Conservation (phyloP, 2,329 filamentous ascomycete genomes). For the Aspergillus clavatus region DNA sequence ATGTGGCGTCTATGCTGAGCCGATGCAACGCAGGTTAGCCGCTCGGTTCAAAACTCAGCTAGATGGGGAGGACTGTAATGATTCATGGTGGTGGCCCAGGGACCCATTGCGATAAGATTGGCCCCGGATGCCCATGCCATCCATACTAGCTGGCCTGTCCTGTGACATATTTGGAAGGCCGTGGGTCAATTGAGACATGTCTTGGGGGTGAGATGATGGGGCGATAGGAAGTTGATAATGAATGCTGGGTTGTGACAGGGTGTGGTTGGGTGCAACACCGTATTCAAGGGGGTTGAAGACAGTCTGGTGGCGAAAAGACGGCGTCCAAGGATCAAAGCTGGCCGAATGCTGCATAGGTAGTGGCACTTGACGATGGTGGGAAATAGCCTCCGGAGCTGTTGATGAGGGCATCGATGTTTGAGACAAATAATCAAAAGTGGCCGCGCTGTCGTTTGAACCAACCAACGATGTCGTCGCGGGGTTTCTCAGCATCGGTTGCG, state of each 20-base stretch:
- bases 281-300: constrained; percentile 33
- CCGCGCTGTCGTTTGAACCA: constrained; percentile 27
- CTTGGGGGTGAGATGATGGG: constrained; percentile 21
- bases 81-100: constrained; percentile 27
- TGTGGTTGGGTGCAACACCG: constrained; percentile 15
- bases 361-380: constrained; percentile 16
- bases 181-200: constrained; percentile 16
- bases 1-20: constrained; percentile 19
- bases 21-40: constrained; percentile 8
- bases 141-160: constrained; percentile 16
- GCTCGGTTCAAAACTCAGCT: constrained; percentile 4
- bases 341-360: constrained; percentile 19
- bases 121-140: constrained; percentile 14
- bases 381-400: constrained; percentile 18
- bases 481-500: constrained; percentile 25
- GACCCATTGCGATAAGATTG: constrained; percentile 31
- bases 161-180: constrained; percentile 12
- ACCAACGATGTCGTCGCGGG: constrained; percentile 24
- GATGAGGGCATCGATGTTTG: constrained; percentile 22
- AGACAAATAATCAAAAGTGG: constrained; percentile 29
- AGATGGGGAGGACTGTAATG: constrained; percentile 14
- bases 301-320: constrained; percentile 31
- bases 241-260: constrained; percentile 24
- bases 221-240: constrained; percentile 27
- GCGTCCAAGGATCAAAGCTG: constrained; percentile 28